A percentile compares a stretch with the other conserved stretches of the same genome.
Conservation (phyloP, 352 stramenopile species). For the Pythium dissimile region DNA sequence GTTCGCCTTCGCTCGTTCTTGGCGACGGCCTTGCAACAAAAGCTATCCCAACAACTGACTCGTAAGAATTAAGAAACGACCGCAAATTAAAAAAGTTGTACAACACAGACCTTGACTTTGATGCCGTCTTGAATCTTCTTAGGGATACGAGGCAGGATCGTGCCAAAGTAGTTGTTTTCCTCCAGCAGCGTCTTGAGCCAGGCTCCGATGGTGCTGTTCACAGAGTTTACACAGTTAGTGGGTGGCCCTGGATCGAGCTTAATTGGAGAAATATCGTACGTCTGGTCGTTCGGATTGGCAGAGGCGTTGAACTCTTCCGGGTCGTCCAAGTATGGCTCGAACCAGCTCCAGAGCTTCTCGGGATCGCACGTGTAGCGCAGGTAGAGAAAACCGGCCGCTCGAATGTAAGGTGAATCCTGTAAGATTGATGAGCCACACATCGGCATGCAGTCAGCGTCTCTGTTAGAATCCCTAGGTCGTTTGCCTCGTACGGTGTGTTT, state of each 20-base stretch:
- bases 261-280: constrained; percentile 37
- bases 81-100: constrained; percentile 1
- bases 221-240: no score
- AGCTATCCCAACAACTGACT: constrained; percentile 44
- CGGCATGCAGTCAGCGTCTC: background rate
- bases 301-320: constrained; percentile 90
- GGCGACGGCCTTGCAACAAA: constrained; percentile 56
- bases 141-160: constrained; percentile 94
- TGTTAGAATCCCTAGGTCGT: background rate
- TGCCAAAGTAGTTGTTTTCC: constrained; percentile 96
- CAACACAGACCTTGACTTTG: constrained; percentile 85
- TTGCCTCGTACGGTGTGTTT: constrained; percentile 63
- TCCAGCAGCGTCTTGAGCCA: constrained; percentile 90
- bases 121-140: constrained; percentile 95
- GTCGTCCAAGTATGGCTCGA: constrained; percentile 95
- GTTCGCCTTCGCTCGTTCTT: constrained; percentile 66
- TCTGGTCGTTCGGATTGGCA: constrained; percentile 75
- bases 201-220: constrained; percentile 92
- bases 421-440: background rate
- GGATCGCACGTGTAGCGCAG: constrained; percentile 95
- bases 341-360: constrained; percentile 92
- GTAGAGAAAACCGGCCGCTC: constrained; percentile 97
- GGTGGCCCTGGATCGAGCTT: no score
- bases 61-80: background rate
- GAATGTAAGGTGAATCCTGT: constrained; percentile 95